A percentile compares a stretch with the other conserved stretches of the same genome.
Conservation (phyloP, 768 basidiomycete species). For the Leccinum boreale region DNA sequence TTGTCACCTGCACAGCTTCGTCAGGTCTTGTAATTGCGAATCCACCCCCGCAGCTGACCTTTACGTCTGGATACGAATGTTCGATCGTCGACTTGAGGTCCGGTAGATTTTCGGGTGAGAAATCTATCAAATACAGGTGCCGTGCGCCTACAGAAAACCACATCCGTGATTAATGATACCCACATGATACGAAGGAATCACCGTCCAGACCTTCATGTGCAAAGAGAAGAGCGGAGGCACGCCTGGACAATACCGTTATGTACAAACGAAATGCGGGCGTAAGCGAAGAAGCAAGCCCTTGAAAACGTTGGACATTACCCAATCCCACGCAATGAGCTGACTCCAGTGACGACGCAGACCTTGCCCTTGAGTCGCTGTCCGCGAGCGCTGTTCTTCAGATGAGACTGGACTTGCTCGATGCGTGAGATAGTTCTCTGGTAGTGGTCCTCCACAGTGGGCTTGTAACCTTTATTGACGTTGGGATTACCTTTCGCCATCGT, state of each 20-base stretch:
- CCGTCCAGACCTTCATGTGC: constrained; percentile 68
- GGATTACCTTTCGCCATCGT: constrained; percentile 19
- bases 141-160: constrained; percentile 52
- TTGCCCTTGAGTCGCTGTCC: constrained; percentile 63
- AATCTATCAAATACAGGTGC: constrained; percentile 77
- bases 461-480: constrained; percentile 1
- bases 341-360: constrained; percentile 87
- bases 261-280: constrained; percentile 5
- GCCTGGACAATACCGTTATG: constrained; percentile 39
- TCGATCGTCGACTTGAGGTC: constrained; percentile 68
- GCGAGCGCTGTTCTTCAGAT: constrained; percentile 54
- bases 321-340: constrained; percentile 83
- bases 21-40: constrained; percentile 8
- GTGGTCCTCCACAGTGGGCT: constrained; percentile 43
- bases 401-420: constrained; percentile 64
- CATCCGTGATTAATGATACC: constrained; percentile 2
- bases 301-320: constrained; percentile 48
- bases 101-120: constrained; percentile 61
- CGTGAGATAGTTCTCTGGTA: constrained; percentile 61
- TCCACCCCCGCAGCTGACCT: constrained; percentile 41
- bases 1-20: constrained; percentile 62
- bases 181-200: neutral
- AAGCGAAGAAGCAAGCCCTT: constrained; percentile 8
- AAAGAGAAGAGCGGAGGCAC: constrained; percentile 67
- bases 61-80: constrained; percentile 69